Base-by-base conservation (phyloP, 305 asterid species). In the Fraxinus angustifolia region DNA sequence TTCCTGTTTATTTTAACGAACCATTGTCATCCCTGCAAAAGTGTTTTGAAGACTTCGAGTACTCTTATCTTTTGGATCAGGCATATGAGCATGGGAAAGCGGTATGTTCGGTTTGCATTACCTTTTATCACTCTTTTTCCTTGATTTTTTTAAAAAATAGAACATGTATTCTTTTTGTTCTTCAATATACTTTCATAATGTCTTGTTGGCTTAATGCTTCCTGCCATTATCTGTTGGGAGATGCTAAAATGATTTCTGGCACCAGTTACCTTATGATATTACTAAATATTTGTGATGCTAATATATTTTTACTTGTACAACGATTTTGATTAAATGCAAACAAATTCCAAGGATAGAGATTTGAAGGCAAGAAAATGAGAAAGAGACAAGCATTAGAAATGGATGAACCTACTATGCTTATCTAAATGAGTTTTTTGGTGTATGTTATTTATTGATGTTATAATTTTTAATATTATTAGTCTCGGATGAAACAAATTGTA, bases 1-100 rank as follows among this genome's bases (percentile, higher is more conserved):
- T 95, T 70, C 99, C 99, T 14, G 99, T 95, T 68, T 94, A 90
- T 84, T 95, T 95, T 80, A 95, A 95, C 33, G 99, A 95, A 89
- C 99, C 99, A 7, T 81, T 94, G 74, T 95, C 99, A 8, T 89
- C 98, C 65, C 89, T 93, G 82, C 99, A 95, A 82, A 95, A 93
- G 82, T 92, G 97, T 86, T 93, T 89, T 45, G 99, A 95, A 86
- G 98, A 95, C 82, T 86, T 95, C 58, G 99, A 95, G 89, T 95
- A 95, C 86, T 95, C 97, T 40, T 85, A 91, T 88, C 99, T 95
- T 77, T 82, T 95, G 88, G 99, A 93, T 87, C 91, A 83, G 83
- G 98, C 99, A 71, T 92, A 91, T 80, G 94, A 92, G 88, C 91
- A 92, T 81, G 99, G 99, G 79, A 92, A 90, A 91, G 87, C 81